Evolutionary conservation across 2,329 filamentous ascomycete species (phyloP).

Genomic region (Ascochyta lentis): DNA sequence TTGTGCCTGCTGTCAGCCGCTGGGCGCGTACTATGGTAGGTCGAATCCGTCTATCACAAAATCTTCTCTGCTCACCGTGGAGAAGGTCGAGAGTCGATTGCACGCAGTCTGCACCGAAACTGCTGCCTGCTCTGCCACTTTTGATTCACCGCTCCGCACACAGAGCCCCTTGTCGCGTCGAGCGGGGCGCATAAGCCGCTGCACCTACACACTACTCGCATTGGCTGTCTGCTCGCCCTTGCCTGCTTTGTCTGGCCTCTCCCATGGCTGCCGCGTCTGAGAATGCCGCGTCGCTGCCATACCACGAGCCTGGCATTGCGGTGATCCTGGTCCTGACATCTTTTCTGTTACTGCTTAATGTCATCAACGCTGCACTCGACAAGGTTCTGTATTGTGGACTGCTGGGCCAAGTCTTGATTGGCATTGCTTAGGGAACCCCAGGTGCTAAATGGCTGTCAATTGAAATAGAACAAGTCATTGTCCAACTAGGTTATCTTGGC

Average conservation of each 20-base stretch:
- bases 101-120: not conserved
- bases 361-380: constrained; percentile 64
- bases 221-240: constrained; percentile 18
- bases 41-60: not conserved
- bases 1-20: constrained; percentile 17
- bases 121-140: constrained; percentile 6
- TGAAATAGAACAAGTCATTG: constrained; percentile 61
- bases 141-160: constrained; percentile 6
- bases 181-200: constrained; percentile 15
- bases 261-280: constrained; percentile 32
- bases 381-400: constrained; percentile 71
- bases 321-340: constrained; percentile 66
- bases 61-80: constrained; percentile 15
- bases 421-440: constrained; percentile 73
- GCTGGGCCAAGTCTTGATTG: constrained; percentile 73
- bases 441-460: constrained; percentile 65
- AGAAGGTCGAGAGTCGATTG: constrained; percentile 1
- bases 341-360: constrained; percentile 69
- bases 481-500: constrained; percentile 74
- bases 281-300: constrained; percentile 53
- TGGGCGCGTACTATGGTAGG: constrained; percentile 5
- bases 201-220: constrained; percentile 9
- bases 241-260: constrained; percentile 19
- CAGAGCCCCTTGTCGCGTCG: constrained; percentile 10
- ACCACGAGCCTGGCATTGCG: constrained; percentile 67